phyloP scores from a whole-genome alignment of 306 rosid species.

The Vigna angularis region DNA sequence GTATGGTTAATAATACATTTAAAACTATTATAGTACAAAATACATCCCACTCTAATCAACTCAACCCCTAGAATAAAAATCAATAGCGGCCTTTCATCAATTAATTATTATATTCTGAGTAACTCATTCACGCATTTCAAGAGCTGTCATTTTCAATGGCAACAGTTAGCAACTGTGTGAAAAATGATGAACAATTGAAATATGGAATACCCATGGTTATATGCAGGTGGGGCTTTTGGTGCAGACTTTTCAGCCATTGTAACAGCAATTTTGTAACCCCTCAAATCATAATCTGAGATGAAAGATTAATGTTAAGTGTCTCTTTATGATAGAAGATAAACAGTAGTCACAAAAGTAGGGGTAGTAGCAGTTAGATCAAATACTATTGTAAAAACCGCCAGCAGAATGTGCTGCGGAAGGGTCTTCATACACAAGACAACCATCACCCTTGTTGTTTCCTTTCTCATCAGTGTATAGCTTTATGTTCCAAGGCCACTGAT shows the following conservation, averaged over 20 bases:
- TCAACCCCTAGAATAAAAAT: neutral
- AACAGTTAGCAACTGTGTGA: constrained; percentile 9
- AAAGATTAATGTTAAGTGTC: constrained; percentile 37
- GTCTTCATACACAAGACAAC: constrained; percentile 89
- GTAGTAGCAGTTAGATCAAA: constrained; percentile 12
- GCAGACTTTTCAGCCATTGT: constrained; percentile 96
- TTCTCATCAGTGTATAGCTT: constrained; percentile 90
- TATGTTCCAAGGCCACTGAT: constrained; percentile 98
- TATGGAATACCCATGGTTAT: constrained; percentile 71
- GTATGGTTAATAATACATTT: neutral
- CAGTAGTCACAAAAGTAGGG: neutral
- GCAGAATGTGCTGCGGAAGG: constrained; percentile 98
- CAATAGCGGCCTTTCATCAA: neutral
- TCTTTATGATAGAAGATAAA: neutral
- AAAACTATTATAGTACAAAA: neutral
- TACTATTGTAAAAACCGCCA: constrained; percentile 90
- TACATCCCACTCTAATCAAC: neutral
- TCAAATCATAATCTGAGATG: constrained; percentile 78
- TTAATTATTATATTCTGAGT: neutral
- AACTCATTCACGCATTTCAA: neutral
- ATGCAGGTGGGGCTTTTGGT: constrained; percentile 75
- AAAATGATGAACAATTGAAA: neutral
- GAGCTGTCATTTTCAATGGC: neutral
- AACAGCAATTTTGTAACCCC: constrained; percentile 85
- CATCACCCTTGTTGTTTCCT: constrained; percentile 97